Percentiles rank a stretch among this genome's conserved stretches.
Evolutionary conservation across 1,139 yeast species (phyloP).

Genomic region (Kluyveromyces marxianus): DNA sequence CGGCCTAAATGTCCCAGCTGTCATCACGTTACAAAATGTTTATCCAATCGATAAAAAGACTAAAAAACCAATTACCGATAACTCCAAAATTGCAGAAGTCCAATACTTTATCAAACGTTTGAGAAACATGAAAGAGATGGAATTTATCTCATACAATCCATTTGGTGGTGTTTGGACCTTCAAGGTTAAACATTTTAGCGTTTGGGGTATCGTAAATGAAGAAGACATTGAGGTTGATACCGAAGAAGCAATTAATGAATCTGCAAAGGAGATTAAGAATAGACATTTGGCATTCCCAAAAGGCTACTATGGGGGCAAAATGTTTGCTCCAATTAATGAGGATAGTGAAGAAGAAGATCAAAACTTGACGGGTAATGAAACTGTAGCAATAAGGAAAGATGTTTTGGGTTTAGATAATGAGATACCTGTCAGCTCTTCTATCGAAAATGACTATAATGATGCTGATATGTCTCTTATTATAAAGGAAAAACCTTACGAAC

Average conservation of each 20-base stretch:
- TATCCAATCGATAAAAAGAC: conserved; percentile 40
- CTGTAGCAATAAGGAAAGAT: background rate
- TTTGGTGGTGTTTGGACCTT: conserved; percentile 73
- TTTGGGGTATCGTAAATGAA: conserved; percentile 82
- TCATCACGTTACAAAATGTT: conserved; percentile 63
- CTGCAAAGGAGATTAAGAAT: conserved; percentile 23
- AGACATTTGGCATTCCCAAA: conserved; percentile 11
- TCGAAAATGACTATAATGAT: conserved; percentile 9
- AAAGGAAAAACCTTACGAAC: conserved; percentile 64
- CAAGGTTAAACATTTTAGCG: conserved; percentile 83
- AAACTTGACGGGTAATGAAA: background rate
- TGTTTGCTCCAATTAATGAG: background rate
- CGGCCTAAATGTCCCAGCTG: conserved; percentile 80
- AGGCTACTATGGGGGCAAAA: background rate
- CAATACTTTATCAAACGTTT: conserved; percentile 44
- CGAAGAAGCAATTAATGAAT: conserved; percentile 31
- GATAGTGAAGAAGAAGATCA: background rate
- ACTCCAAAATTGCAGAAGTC: conserved; percentile 36
- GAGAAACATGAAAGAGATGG: conserved; percentile 55
- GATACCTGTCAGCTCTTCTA: background rate
- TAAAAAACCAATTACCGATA: conserved; percentile 34
- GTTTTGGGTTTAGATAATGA: background rate
- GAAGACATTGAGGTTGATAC: conserved; percentile 50
- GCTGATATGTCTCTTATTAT: conserved; percentile 28
- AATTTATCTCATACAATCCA: conserved; percentile 73